These are phyloP conservation scores for Pleurotus sapidus DNA, from an alignment of 768 basidiomycete genomes.

Conservation along the genomic window DNA sequence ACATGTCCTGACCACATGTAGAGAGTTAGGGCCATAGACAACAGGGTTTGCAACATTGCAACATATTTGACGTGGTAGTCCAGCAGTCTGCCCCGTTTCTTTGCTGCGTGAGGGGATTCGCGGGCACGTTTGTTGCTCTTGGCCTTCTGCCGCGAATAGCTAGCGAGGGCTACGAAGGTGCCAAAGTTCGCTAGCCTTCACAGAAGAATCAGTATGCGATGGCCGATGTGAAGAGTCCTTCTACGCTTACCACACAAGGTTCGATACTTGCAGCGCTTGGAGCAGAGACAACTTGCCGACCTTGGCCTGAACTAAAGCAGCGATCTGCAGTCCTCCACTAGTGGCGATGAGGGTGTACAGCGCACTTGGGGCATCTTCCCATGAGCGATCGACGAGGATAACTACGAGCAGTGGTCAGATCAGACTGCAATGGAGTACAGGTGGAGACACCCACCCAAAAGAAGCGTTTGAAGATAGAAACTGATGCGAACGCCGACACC, in stretches of 20 bases:
- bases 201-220: background rate
- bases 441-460: slow-evolving; percentile 18
- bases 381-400: slow-evolving; percentile 37
- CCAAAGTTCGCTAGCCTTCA: slow-evolving; percentile 41
- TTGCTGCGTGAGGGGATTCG: background rate
- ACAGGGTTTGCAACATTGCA: slow-evolving; percentile 33
- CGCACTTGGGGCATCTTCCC: slow-evolving; percentile 34
- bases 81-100: slow-evolving; percentile 9
- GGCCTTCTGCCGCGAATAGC: slow-evolving; percentile 36
- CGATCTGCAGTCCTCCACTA: slow-evolving; percentile 35
- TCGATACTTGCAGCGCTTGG: slow-evolving; percentile 38
- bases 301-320: slow-evolving; percentile 29
- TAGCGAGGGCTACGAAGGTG: slow-evolving; percentile 35
- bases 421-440: background rate
- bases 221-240: background rate
- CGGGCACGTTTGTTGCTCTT: slow-evolving; percentile 11
- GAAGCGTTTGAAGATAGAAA: slow-evolving; percentile 25
- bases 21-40: slow-evolving; percentile 35
- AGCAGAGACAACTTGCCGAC: slow-evolving; percentile 30
- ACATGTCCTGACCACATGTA: slow-evolving; percentile 30
- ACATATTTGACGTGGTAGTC: slow-evolving; percentile 35
- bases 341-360: slow-evolving; percentile 43
- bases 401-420: slow-evolving; percentile 17
- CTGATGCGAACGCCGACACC: slow-evolving; percentile 34
- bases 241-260: slow-evolving; percentile 34